Conservation (phyloP, 805 yeast genomes). For the Saturnispora diversa region DNA sequence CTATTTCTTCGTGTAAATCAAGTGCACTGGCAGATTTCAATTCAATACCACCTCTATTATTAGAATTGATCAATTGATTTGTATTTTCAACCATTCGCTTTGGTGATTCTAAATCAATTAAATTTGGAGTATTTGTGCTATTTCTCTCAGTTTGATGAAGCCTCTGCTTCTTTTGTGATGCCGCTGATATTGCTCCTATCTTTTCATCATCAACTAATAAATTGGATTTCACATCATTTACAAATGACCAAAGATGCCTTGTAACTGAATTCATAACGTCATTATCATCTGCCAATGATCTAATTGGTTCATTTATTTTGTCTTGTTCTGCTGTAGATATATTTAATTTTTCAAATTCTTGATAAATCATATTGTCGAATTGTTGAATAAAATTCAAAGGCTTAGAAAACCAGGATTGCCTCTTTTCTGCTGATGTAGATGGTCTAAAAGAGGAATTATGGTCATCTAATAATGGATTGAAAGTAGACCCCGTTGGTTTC, state of each 20-base stretch:
- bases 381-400: slow-evolving; percentile 59
- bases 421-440: slow-evolving; percentile 1
- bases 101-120: slow-evolving; percentile 8
- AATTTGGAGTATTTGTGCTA: background rate
- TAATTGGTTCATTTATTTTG: slow-evolving; percentile 16
- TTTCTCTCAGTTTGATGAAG: background rate
- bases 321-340: slow-evolving; percentile 24
- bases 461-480: slow-evolving; percentile 21
- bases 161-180: too few relatives aligned
- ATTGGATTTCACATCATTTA: slow-evolving; percentile 38
- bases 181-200: slow-evolving; percentile 11
- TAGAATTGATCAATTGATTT: background rate
- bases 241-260: slow-evolving; percentile 42
- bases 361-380: slow-evolving; percentile 57
- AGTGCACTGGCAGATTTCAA: slow-evolving; percentile 1
- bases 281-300: slow-evolving; percentile 19
- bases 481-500: slow-evolving; percentile 13
- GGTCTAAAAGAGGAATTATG: too few relatives aligned
- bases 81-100: background rate
- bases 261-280: slow-evolving; percentile 34
- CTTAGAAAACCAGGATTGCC: slow-evolving; percentile 33
- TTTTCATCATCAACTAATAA: slow-evolving; percentile 19
- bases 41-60: background rate
- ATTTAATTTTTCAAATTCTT: slow-evolving; percentile 52
- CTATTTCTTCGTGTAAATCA: slow-evolving; percentile 9